Conservation (phyloP, 2,329 filamentous ascomycete genomes). For the Xylaria sp. region DNA sequence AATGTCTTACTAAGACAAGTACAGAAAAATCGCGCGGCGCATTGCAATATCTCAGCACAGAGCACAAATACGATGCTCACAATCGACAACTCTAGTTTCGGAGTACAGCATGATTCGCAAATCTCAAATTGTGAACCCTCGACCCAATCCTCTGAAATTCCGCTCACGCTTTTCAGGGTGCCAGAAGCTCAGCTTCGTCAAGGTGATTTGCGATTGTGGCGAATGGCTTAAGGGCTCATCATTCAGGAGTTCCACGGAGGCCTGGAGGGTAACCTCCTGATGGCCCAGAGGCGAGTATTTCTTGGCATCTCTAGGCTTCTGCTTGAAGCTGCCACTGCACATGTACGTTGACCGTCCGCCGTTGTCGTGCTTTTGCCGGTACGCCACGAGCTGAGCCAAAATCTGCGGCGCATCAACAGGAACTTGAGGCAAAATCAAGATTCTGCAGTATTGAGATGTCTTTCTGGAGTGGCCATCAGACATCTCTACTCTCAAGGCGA, state of each 20-base stretch:
- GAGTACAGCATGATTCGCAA: neutral
- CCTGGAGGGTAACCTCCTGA: slow-evolving; percentile 8
- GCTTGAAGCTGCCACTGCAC: slow-evolving; percentile 15
- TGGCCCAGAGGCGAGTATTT: neutral
- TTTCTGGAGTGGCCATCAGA: slow-evolving; percentile 9
- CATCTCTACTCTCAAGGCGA: slow-evolving; percentile 1
- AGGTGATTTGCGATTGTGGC: slow-evolving; percentile 22
- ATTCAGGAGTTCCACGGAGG: slow-evolving; percentile 9
- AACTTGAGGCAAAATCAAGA: neutral
- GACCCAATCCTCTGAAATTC: neutral
- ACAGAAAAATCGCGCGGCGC: neutral
- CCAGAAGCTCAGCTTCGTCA: slow-evolving; percentile 19
- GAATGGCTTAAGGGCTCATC: slow-evolving; percentile 26
- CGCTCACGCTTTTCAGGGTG: slow-evolving; percentile 3
- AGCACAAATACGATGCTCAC: neutral
- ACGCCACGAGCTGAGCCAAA: neutral
- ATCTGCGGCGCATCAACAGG: slow-evolving; percentile 4
- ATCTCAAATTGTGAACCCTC: slow-evolving; percentile 2
- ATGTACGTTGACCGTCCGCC: slow-evolving; percentile 4
- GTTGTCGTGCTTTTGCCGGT: neutral
- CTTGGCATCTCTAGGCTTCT: neutral
- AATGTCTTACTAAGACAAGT: neutral
- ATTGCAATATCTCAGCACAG: neutral
- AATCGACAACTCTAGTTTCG: neutral
- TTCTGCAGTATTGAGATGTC: neutral